These are phyloP conservation scores for Albugo candida DNA, from an alignment of 352 stramenopile genomes.

Conservation along the genomic window DNA sequence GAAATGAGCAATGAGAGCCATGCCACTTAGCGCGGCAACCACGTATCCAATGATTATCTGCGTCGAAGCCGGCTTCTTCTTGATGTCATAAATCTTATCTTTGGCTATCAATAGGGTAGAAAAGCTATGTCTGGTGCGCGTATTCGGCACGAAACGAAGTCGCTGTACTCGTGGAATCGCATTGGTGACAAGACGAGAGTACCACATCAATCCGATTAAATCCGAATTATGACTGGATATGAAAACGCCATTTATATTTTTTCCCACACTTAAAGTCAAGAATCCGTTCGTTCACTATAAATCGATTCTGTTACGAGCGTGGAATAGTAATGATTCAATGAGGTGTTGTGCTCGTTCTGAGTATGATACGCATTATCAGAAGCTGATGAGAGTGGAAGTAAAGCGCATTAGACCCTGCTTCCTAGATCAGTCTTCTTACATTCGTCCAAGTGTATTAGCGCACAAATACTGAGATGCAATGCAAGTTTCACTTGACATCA, in stretches of 20 bases:
- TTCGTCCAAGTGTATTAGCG: slow-evolving; percentile 9
- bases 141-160: background rate
- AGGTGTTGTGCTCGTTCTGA: slow-evolving; percentile 40
- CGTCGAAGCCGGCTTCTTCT: slow-evolving; percentile 22
- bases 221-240: background rate
- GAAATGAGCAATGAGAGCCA: slow-evolving; percentile 33
- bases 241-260: background rate
- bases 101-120: slow-evolving; percentile 15
- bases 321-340: slow-evolving; percentile 58
- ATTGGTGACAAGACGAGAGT: background rate
- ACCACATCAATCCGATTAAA: slow-evolving; percentile 1
- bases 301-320: slow-evolving; percentile 71
- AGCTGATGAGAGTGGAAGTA: slow-evolving; percentile 60
- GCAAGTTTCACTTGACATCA: slow-evolving; percentile 18
- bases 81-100: slow-evolving; percentile 16
- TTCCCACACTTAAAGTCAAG: slow-evolving; percentile 62
- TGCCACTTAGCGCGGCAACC: slow-evolving; percentile 23
- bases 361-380: slow-evolving; percentile 25
- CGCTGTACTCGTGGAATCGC: background rate
- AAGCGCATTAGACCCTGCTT: slow-evolving; percentile 11
- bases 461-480: slow-evolving; percentile 70
- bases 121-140: background rate
- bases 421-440: slow-evolving; percentile 72
- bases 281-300: slow-evolving; percentile 37
- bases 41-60: slow-evolving; percentile 40